Conservation (phyloP, 2,329 filamentous ascomycete species). For the Nothophoma quercina region DNA sequence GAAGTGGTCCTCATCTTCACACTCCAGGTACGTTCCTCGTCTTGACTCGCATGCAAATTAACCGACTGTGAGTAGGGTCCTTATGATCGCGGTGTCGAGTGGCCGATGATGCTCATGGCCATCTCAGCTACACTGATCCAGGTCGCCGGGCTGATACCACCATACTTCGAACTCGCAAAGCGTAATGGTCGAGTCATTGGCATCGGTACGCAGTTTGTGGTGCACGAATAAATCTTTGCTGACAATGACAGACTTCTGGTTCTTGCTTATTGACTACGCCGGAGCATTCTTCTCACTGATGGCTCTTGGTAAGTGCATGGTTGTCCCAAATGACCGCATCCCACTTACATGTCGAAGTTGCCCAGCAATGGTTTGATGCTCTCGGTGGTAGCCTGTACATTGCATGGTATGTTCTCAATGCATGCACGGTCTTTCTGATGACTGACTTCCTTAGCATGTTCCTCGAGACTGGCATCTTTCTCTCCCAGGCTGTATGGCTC, state of each 20-base stretch:
- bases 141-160: slow-evolving; percentile 64
- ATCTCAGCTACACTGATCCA: slow-evolving; percentile 66
- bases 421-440: too few species aligned
- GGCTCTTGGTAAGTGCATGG: slow-evolving; percentile 59
- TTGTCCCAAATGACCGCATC: not conserved
- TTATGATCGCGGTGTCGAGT: slow-evolving; percentile 62
- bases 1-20: slow-evolving; percentile 66
- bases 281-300: slow-evolving; percentile 71
- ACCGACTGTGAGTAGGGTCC: slow-evolving; percentile 53
- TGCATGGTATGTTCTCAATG: slow-evolving; percentile 65
- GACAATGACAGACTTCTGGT: slow-evolving; percentile 57
- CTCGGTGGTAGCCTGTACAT: slow-evolving; percentile 68
- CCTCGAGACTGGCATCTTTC: slow-evolving; percentile 68
- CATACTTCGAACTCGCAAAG: slow-evolving; percentile 70
- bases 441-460: slow-evolving; percentile 58
- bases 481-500: slow-evolving; percentile 66
- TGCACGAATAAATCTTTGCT: not conserved
- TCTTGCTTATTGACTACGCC: slow-evolving; percentile 66
- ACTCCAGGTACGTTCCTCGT: slow-evolving; percentile 55
- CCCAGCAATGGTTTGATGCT: slow-evolving; percentile 67
- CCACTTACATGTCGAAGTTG: slow-evolving; percentile 54
- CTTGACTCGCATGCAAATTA: not conserved
- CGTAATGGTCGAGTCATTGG: slow-evolving; percentile 67
- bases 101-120: slow-evolving; percentile 64
- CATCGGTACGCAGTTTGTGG: slow-evolving; percentile 58